Evolutionary conservation across 208 protist species (phyloP).

Genomic region (Crithidia sp.): DNA sequence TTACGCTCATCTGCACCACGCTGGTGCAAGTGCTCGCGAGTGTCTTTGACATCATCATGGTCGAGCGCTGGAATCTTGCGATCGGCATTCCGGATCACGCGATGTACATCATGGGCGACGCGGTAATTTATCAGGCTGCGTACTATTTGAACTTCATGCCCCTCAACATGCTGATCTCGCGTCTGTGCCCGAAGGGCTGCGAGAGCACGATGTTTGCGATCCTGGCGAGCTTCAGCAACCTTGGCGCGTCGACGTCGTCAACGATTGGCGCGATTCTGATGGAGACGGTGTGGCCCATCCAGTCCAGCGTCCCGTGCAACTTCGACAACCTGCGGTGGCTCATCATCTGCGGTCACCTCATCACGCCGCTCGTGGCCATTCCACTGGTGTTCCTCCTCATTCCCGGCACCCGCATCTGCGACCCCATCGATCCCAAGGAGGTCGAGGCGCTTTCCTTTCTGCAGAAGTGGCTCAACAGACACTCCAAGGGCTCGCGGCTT

Average conservation of each 20-base stretch:
- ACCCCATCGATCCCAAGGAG: constrained; percentile 39
- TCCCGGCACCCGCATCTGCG: constrained; percentile 49
- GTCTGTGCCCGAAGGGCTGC: constrained; percentile 69
- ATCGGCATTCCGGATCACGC: constrained; percentile 47
- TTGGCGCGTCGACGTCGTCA: constrained; percentile 50
- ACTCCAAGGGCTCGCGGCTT: background rate
- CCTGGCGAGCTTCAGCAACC: constrained; percentile 74
- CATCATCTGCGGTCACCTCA: constrained; percentile 53
- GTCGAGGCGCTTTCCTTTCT: constrained; percentile 24
- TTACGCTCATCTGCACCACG: constrained; percentile 51
- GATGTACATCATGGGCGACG: constrained; percentile 70
- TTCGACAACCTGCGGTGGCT: constrained; percentile 59
- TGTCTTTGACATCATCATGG: constrained; percentile 74
- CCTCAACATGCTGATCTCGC: constrained; percentile 68
- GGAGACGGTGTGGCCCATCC: constrained; percentile 48
- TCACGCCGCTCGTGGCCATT: constrained; percentile 51
- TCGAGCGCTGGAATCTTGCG: constrained; percentile 58
- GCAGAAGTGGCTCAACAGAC: constrained; percentile 24
- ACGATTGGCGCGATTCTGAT: constrained; percentile 62
- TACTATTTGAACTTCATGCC: constrained; percentile 76
- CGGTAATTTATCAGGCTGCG: constrained; percentile 57
- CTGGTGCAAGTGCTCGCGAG: constrained; percentile 45
- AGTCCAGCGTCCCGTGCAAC: constrained; percentile 48
- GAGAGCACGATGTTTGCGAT: constrained; percentile 78
- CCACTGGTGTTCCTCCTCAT: constrained; percentile 63